These are phyloP conservation scores for Monosporascus sp. DNA, from an alignment of 2,329 filamentous ascomycete genomes.

Conservation along the genomic window DNA sequence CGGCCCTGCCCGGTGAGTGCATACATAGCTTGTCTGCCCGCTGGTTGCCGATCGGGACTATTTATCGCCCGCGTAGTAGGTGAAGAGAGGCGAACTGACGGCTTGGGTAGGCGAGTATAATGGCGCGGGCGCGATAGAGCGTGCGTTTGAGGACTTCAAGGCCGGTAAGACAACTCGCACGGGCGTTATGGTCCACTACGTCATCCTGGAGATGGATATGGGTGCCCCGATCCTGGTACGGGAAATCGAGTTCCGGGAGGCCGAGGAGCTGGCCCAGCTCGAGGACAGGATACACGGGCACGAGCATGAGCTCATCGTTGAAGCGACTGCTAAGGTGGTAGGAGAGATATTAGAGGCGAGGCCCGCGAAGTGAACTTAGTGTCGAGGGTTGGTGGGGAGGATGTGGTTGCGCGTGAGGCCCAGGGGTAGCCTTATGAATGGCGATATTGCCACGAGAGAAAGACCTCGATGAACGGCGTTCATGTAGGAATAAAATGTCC, in stretches of 20 bases:
- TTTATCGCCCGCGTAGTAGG: constrained; percentile 3
- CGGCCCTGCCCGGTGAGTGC: constrained; percentile 45
- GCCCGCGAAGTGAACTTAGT: background rate
- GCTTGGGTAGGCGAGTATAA: constrained; percentile 57
- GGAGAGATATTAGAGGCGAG: background rate
- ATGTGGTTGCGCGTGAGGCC: too few relatives aligned
- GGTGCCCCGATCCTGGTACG: constrained; percentile 67
- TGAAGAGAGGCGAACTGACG: constrained; percentile 60
- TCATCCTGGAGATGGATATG: constrained; percentile 74
- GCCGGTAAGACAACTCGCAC: constrained; percentile 58
- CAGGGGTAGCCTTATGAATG: too few relatives aligned
- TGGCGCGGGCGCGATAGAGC: constrained; percentile 64
- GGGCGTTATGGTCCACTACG: constrained; percentile 87
- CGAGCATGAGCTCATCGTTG: constrained; percentile 76
- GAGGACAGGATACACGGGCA: constrained; percentile 68
- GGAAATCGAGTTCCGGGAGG: constrained; percentile 62
- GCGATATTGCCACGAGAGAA: too few relatives aligned
- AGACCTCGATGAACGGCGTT: too few relatives aligned
- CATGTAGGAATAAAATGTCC: too few relatives aligned
- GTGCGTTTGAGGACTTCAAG: constrained; percentile 61
- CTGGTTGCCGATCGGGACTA: background rate
- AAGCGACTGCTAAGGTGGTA: constrained; percentile 48
- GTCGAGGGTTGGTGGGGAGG: too few relatives aligned
- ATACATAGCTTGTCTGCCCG: background rate
- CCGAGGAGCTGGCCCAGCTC: constrained; percentile 61